Evolutionary conservation across 257 asterid genomes (phyloP).

Genomic region (Solanum sejunctum): DNA sequence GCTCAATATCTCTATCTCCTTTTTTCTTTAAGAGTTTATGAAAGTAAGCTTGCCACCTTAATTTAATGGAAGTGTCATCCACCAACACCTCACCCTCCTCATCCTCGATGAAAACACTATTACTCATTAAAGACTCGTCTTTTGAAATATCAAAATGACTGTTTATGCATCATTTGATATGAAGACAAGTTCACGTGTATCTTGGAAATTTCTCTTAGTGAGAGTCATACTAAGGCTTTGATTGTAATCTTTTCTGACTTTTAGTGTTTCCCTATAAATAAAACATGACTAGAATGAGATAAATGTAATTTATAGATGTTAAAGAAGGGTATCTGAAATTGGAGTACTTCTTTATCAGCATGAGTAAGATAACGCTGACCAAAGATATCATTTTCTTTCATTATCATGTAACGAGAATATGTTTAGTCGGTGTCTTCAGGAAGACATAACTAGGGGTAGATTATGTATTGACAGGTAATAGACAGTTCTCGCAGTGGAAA

Average conservation of each 20-base stretch:
- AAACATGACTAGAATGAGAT: background rate
- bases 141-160: background rate
- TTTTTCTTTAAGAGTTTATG: too few species aligned
- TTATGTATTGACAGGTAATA: conserved; percentile 35
- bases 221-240: background rate
- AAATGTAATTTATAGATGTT: background rate
- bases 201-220: background rate
- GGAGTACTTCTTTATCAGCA: background rate
- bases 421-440: background rate
- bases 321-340: background rate
- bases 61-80: too few species aligned
- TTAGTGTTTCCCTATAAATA: background rate
- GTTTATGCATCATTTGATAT: background rate
- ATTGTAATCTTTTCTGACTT: background rate
- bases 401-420: background rate
- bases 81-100: too few species aligned
- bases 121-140: background rate
- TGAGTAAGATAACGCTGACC: background rate
- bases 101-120: background rate
- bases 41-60: too few species aligned
- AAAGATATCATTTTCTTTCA: background rate
- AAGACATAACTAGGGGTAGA: background rate
- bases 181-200: background rate
- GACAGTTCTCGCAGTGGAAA: conserved; percentile 68
- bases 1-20: too few species aligned